Evolutionary conservation across 2,329 filamentous ascomycete species (phyloP).

Genomic region (Xylaria sp.): DNA sequence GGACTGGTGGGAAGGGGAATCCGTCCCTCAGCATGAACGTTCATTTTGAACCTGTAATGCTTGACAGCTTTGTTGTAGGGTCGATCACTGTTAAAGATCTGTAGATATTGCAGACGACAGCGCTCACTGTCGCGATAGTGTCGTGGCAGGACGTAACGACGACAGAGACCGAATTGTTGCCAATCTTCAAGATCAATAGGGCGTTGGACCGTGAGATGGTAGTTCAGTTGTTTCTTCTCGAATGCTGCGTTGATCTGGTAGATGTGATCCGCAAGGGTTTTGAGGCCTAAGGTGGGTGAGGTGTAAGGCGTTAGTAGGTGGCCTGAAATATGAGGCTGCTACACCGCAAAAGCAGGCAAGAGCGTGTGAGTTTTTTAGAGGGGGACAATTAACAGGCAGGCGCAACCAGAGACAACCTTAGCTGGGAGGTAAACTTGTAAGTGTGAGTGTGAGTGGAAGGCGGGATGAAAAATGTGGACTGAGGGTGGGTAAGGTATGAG

Average conservation of each 20-base stretch:
- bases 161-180: slow-evolving; percentile 16
- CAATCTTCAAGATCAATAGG: slow-evolving; percentile 10
- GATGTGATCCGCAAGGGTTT: slow-evolving; percentile 19
- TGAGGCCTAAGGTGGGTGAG: slow-evolving; percentile 13
- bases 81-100: slow-evolving; percentile 26
- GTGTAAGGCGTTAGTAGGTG: slow-evolving; percentile 14
- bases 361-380: neutral
- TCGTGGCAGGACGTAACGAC: slow-evolving; percentile 24
- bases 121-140: slow-evolving; percentile 28
- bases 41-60: slow-evolving; percentile 37
- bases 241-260: slow-evolving; percentile 18
- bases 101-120: slow-evolving; percentile 41
- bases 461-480: too few species aligned
- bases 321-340: slow-evolving; percentile 18
- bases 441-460: too few species aligned
- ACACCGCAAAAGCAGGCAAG: neutral
- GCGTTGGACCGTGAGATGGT: slow-evolving; percentile 8
- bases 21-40: slow-evolving; percentile 48
- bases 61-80: slow-evolving; percentile 24
- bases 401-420: neutral
- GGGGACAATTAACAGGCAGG: neutral
- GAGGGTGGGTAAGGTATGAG: too few species aligned
- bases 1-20: slow-evolving; percentile 41
- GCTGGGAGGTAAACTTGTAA: too few species aligned
- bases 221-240: slow-evolving; percentile 16